Base-by-base conservation (phyloP, 352 stramenopile genomes). In the Globisporangium heterothallicum region DNA sequence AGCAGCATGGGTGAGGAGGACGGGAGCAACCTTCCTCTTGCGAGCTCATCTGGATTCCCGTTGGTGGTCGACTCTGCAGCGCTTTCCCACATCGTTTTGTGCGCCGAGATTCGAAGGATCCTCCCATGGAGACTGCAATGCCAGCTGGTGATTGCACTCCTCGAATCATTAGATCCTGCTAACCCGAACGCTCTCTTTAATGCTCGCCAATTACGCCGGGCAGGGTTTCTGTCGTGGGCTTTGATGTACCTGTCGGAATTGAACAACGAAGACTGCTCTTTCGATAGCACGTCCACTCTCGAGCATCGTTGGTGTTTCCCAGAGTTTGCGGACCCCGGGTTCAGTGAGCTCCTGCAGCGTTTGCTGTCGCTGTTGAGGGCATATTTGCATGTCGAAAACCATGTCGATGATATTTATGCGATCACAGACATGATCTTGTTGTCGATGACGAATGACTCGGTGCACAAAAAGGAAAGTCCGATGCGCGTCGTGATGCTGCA, bases 111-210 rank as follows among this genome's bases (percentile, higher is more conserved):
- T 6, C 73, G 72, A 0, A 66, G 59, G 24, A 51, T 59, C 18
- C 42, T 92, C 12, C 53, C 63, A 14, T 50, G 70, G 26, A 44
- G 58, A 26, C 54, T 82, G 6, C 77, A 90, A 49, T 69, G 78
- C 12, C 69, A 83, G 21, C 44, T 92, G 1, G 52, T 92, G 18
- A 29, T 56, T 7, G 56, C 72, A 6, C 63, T 92, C 4, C 63
- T 73, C 35, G 55, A 69, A n/a, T 58, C 77, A 3, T 45, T 92
- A 6, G 62, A 74, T 10, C 18, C 50, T 0, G 53, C 58, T 6
- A 92, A 92, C 47, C 73, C 77, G 2, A 92, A 92, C 29, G 65
- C 78, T 9, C 55, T 92, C 12, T 92, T 92, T 49, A 92, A 92
- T 48, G 77, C 69, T 1, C 70, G 81, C 2, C 81, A 90, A 42